Base-by-base conservation (phyloP, 1,139 yeast species). In the Blastobotrys proliferans region DNA sequence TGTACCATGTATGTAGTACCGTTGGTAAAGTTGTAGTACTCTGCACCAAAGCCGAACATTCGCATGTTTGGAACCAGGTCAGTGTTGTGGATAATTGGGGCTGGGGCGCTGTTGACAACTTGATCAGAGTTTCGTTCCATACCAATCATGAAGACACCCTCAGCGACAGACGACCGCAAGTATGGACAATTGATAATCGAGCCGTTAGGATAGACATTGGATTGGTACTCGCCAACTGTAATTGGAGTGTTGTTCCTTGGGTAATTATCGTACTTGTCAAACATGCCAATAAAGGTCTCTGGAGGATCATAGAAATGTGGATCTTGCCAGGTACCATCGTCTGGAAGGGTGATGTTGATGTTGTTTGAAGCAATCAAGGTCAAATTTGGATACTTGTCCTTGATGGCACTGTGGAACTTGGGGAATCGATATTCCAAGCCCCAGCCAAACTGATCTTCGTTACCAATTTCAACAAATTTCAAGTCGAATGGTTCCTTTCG, bases 111-210 rank as follows among this genome's bases (percentile, higher is more conserved):
- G 22, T 14, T 18, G 10, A 14, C 18, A 3, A 41, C 44, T 26
- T 36, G 40, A 27, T 41, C 44, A 6, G 36, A 28, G 36, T 41
- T 41, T 10, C 44, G 37, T 26, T 36, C 41, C 44, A 41, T 36
- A 6, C 44, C 41, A 41, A 41, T 37, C 30, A 41, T 29, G 27
- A 36, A 41, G 14, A 33, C 40, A 1, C 41, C 44, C 17, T 41
- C 44, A 3, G 44, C 21, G 3, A 22, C 30, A 19, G 38, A 14
- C 3, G 34, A 27, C 6, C 19, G 14, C 38, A 41, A 21, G 32
- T 36, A 22, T 27, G 44, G 44, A 3, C 38, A 16, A 16, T 18
- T 13, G n/a, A 25, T 11, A 3, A 16, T 16, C 5, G 14, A 17
- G 9, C 22, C 21, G 8, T 35, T 13, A 6, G 19, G 24, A 4